Base-by-base conservation (phyloP, 495 filamentous ascomycete species). In the Hypoxylon lienhwacheense region DNA sequence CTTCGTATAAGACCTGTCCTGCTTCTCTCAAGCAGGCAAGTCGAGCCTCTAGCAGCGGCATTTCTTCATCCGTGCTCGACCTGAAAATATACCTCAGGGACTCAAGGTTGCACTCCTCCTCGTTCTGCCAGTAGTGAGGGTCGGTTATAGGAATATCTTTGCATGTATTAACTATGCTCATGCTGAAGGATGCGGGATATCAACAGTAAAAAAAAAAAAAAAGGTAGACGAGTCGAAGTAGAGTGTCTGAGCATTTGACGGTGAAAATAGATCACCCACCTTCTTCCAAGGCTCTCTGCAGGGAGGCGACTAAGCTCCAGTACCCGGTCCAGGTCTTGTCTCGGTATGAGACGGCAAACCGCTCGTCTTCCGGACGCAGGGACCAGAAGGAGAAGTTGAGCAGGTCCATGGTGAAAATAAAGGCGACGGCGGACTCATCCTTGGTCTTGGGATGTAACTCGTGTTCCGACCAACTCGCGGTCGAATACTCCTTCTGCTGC, bases 381-480 rank as follows among this genome's bases (percentile, higher is more conserved):
- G 88, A 92, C 91, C 92, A 98, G 70, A 98, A 98, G 21, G 84
- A 91, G 63, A 97, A 98, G 66, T 98, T 98, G 47, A 98, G 74
- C 10, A 98, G 67, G 65, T 98, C 93, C 90, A 97, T 95, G 10
- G 87, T 87, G 67, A 98, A 97, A 39, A 98, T 90, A 64, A 97
- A 97, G 54, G 89, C 83, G 7, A 96, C 82, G 0, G 88, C 88
- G 28, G 71, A 81, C 61, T 88, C 85, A 62, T 93, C 81, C 50
- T 87, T 88, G 7, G 79, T 53, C 57, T 90, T 83, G 7, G 93
- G 93, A 63, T 98, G 93, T n/a, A 97, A 72, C 57, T 92, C 89
- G 69, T 96, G 92, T 47, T 84, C 75, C 5, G 88, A 84, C 93
- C 93, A 98, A 4, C 80, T 86, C 45, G 84, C 82, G 0, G 88